Conservation (phyloP, 1,139 yeast genomes). For the Sugiyamaella sp. region DNA sequence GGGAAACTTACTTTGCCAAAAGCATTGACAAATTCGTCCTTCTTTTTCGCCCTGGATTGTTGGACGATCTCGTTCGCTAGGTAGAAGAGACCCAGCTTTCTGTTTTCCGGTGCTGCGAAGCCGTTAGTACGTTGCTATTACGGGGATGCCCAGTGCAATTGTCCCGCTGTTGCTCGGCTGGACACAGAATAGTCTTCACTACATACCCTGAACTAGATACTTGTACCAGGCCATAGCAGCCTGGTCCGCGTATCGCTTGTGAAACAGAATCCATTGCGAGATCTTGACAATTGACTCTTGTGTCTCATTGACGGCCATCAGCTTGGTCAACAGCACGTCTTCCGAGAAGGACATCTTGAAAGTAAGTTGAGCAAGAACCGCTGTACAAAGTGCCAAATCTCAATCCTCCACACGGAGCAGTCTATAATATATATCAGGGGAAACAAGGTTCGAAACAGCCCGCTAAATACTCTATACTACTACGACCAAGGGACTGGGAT, state of each 20-base stretch:
- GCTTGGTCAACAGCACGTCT: slow-evolving; percentile 57
- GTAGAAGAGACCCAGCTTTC: slow-evolving; percentile 64
- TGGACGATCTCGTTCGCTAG: slow-evolving; percentile 85
- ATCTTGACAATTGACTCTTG: slow-evolving; percentile 83
- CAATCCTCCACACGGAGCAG: not conserved
- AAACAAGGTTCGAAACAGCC: no score
- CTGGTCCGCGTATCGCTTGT: slow-evolving; percentile 63
- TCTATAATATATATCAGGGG: no score
- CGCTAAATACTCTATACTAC: no score
- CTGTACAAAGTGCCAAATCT: not conserved
- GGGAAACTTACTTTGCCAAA: slow-evolving; percentile 56
- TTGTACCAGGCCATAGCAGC: slow-evolving; percentile 66
- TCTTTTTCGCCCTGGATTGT: slow-evolving; percentile 69
- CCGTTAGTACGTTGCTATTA: slow-evolving; percentile 19
- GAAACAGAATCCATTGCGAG: slow-evolving; percentile 82
- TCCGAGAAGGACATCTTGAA: slow-evolving; percentile 61
- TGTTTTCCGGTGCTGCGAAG: slow-evolving; percentile 45
- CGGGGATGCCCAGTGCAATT: no score
- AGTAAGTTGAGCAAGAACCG: not conserved
- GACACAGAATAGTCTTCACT: no score
- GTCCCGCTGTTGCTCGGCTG: no score
- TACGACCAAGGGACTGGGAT: no score
- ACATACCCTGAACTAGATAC: slow-evolving; percentile 41
- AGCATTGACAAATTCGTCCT: slow-evolving; percentile 59
- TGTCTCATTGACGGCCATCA: slow-evolving; percentile 67